Evolutionary conservation across 257 asterid genomes (phyloP), one percentile per base, ranked within the genome.

Genomic region (Scutellaria galericulata): DNA sequence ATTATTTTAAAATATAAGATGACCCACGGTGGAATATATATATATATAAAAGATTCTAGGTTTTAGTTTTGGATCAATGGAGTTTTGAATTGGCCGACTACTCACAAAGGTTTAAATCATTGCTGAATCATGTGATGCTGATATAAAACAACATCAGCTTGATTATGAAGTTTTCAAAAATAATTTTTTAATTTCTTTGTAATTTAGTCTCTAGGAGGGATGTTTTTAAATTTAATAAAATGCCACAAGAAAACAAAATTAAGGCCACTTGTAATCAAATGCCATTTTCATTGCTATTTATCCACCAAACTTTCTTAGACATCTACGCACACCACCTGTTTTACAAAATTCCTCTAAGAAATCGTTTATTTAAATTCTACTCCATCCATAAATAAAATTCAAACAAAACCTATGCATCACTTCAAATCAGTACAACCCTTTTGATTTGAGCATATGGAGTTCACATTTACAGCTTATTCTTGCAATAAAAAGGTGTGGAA

Each of bases 111-210:
- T 45, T 24, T 5, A 15, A 66, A 54, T 62, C 75, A 66, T 72
- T 73, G 68, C 69, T 78, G 78, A 68, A 61, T 68, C 78, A 78
- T 66, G 75, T 59, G 75, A 68, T 44, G 64, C 5, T 22, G 62
- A 47, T 53, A 51, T 13, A 66, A 72, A 56, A 77, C 37, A 6
- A 14, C 7, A 60, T 39, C 77, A 65, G 56, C 39, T 58, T 66
- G 57, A 58, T 40, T 47, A 46, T 54, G 5, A 35, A 57, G 40
- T 37, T 27, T 5, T 18, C 27, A 61, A 27, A 24, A 22, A 7
- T 5, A 44, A n/a, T 7, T 9, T 13, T n/a, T 8, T 11, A 9
- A 24, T 9, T 48, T 64, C 41, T 18, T 52, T 73, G 39, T 5
- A 31, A 31, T 31, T 31, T 31, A 3, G 37, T 31, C 37, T 31